Evolutionary conservation across 352 stramenopile species (phyloP), one percentile per base, ranked within the genome.

Genomic region (Globisporangium barbulae): DNA sequence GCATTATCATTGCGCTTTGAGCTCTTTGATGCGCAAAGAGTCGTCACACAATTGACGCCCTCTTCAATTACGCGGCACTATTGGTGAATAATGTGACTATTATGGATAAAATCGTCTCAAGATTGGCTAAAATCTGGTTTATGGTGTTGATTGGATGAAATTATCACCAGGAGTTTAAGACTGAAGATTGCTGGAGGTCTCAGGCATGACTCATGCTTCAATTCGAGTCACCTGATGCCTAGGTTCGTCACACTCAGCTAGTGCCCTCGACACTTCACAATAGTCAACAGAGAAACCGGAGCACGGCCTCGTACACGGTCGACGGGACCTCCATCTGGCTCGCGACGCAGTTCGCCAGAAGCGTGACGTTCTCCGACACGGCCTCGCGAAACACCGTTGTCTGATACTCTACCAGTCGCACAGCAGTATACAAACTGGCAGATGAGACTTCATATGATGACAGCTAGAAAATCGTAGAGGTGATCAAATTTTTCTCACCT

Each of bases 401-500:
- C 15, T 55, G 57, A 13, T 69, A 69, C 37, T 53, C 63, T 69
- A 13, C n/a, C 10, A 25, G 28, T 13, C 50, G 37, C 21, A 28
- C 22, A 63, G 17, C 28, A 12, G 45, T 41, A 35, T 17, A 52
- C 28, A 31, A 12, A 53, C 5, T 53, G 28, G 10, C 9, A 33
- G 17, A 31, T 12, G 5, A 6, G 28, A 31, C 15, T 48, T 39
- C 25, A 30, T 13, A 41, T n/a, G 6, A 37, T 9, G 31, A 37
- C 8, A 37, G 6, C 33, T 39, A 39, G 8, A 3, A 39, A 12
- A 12, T 39, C 33, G 8, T 8, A 39, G 33, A 13, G 33, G 33
- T 13, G 6, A 39, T 39, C 8, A 7, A 39, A 15, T 39, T 12
- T 22, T 28, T 35, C n/a, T 22, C 17, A 88, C 79, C 77, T 69